These are phyloP conservation scores for Verticillium dahliae DNA, from an alignment of 2,329 filamentous ascomycete genomes.

Conservation along the genomic window DNA sequence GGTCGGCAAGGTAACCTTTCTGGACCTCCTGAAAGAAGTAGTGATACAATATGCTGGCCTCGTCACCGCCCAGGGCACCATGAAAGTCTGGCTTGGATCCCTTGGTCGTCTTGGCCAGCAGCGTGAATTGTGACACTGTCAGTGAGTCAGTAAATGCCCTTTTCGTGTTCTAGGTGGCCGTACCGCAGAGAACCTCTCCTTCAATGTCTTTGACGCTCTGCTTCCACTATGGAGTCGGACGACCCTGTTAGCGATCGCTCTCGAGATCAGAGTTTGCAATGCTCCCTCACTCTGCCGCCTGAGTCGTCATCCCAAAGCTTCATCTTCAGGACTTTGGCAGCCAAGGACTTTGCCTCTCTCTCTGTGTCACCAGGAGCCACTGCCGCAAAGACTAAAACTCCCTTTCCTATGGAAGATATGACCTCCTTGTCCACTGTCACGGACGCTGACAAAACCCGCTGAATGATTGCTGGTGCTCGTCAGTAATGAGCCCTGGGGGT, in stretches of 20 bases:
- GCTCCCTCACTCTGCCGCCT: conserved; percentile 52
- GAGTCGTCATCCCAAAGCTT: conserved; percentile 84
- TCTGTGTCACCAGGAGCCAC: conserved; percentile 85
- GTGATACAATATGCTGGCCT: conserved; percentile 77
- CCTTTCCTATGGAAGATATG: conserved; percentile 85
- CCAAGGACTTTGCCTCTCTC: conserved; percentile 79
- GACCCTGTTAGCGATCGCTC: neutral
- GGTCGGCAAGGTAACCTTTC: conserved; percentile 62
- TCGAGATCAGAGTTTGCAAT: too few species aligned
- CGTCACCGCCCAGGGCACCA: conserved; percentile 69
- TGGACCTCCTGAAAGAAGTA: conserved; percentile 74
- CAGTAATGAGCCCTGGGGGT: conserved; percentile 6
- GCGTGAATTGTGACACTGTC: conserved; percentile 91
- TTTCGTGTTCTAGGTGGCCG: conserved; percentile 15
- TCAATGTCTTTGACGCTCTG: conserved; percentile 78
- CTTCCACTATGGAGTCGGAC: conserved; percentile 64
- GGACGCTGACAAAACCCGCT: conserved; percentile 89
- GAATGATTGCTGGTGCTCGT: conserved; percentile 66
- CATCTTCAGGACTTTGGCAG: conserved; percentile 80
- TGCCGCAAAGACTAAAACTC: conserved; percentile 84
- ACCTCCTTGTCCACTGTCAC: conserved; percentile 90
- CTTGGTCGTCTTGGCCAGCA: conserved; percentile 90
- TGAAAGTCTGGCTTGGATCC: conserved; percentile 95
- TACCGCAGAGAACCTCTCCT: conserved; percentile 93
- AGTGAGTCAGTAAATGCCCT: neutral